Percentiles rank a stretch among this genome's conserved stretches.
Evolutionary conservation across 2,329 filamentous ascomycete species (phyloP).

Genomic region (Botrytis tulipae): DNA sequence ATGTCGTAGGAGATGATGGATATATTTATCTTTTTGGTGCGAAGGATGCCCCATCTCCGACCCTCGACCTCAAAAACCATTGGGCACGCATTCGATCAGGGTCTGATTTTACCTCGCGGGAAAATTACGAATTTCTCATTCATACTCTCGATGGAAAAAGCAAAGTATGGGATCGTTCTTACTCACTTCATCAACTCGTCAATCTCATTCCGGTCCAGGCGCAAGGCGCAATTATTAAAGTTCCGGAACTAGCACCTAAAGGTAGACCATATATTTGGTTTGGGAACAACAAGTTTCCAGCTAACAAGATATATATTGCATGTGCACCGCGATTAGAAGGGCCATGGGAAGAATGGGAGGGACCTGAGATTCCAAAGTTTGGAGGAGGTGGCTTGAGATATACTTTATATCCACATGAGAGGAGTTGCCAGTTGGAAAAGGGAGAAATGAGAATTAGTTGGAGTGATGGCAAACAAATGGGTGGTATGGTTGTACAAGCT

Average conservation of each 20-base stretch:
- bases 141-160: constrained; percentile 11
- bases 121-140: constrained; percentile 14
- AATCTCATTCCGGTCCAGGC: constrained; percentile 1
- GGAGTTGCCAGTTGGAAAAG: background rate
- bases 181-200: constrained; percentile 1
- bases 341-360: constrained; percentile 14
- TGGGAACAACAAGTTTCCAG: constrained; percentile 5
- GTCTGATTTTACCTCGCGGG: constrained; percentile 5
- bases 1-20: background rate
- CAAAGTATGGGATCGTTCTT: constrained; percentile 6
- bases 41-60: constrained; percentile 11
- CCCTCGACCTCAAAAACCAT: constrained; percentile 8
- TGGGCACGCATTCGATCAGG: constrained; percentile 1
- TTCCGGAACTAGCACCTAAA: background rate
- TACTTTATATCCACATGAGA: constrained; percentile 11
- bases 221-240: constrained; percentile 10
- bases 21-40: constrained; percentile 11
- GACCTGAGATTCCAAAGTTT: background rate
- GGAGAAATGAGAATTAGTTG: constrained; percentile 14
- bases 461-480: constrained; percentile 10
- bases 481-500: constrained; percentile 6
- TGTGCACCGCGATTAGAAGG: background rate
- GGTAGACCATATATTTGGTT: constrained; percentile 14
- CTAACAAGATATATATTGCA: constrained; percentile 4
- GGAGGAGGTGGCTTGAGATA: background rate